Conservation (phyloP, 2,329 filamentous ascomycete genomes). For the Clonostachys rosea region DNA sequence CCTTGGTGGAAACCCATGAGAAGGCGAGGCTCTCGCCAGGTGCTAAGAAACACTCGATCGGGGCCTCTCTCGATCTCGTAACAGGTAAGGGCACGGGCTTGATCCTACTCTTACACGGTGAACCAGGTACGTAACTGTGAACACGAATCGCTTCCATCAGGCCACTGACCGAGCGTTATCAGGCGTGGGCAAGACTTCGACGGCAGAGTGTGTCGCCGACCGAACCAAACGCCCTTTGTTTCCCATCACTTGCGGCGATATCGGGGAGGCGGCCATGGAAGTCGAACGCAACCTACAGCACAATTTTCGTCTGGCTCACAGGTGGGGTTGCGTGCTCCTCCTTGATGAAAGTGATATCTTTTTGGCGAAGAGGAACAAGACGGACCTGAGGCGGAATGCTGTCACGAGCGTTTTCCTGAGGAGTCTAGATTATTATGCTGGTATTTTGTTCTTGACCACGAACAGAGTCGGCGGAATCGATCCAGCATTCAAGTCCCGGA, state of each 20-base stretch:
- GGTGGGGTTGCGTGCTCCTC: constrained; percentile 46
- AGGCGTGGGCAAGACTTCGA: constrained; percentile 52
- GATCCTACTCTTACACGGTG: constrained; percentile 41
- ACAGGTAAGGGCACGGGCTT: constrained; percentile 44
- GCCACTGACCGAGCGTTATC: constrained; percentile 19
- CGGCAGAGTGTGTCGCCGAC: constrained; percentile 49
- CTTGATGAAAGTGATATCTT: constrained; percentile 59
- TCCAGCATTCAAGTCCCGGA: constrained; percentile 42
- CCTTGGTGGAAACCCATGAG: constrained; percentile 9
- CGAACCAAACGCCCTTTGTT: constrained; percentile 44
- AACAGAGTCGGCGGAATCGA: constrained; percentile 45
- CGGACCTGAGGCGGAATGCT: constrained; percentile 38
- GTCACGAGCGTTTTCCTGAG: constrained; percentile 43
- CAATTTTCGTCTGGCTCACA: constrained; percentile 41
- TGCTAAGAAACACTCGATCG: neutral
- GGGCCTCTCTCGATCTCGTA: constrained; percentile 31
- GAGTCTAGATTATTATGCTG: constrained; percentile 45
- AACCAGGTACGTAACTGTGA: constrained; percentile 14
- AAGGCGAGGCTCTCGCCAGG: neutral
- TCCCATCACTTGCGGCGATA: constrained; percentile 44
- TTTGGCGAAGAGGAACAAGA: constrained; percentile 42
- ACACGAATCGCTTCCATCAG: constrained; percentile 37
- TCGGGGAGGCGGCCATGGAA: constrained; percentile 27
- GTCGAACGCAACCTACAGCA: constrained; percentile 38
- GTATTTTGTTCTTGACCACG: constrained; percentile 45